Evolutionary conservation across 2,329 filamentous ascomycete species (phyloP), one percentile per base, ranked within the genome.

Genomic region (Simplicillium aogashimaense): DNA sequence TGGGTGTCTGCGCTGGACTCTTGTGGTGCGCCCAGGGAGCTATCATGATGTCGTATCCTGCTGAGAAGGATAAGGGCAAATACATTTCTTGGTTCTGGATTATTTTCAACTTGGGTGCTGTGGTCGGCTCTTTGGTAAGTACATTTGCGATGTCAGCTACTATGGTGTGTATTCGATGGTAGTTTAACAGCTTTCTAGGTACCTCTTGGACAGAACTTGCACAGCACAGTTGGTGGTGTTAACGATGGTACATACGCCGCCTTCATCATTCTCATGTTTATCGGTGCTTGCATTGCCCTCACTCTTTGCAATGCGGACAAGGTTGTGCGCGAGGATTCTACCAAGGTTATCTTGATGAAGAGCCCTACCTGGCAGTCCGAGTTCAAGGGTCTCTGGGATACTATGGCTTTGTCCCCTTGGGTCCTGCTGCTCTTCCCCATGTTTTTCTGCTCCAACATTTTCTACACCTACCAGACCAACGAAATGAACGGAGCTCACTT

Each of bases 11-110:
- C 55, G 86, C 86, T 36, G 85, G 83, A 55, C 69, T 90, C 31
- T 69, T 92, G 30, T 92, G 86, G 86, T 82, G 81, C 29, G 86
- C 83, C 1, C 85, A 90, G 63, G 85, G 86, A 44, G 80, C 83
- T 43, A 86, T 90, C 54, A 89, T 90, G 82, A 90, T 94, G 78
- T 80, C 84, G 32, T 95, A 95, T 59, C 88, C 88, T 2, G 69
- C 75, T 15, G 89, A 95, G 63, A 61, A 76, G 29, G 76, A 78
- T 47, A 95, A 95, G 70, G 89, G 89, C 35, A 80, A 81, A 44
- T 95, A 88, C 60, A 94, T 95, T 58, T 84, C 84, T 45, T 81
- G 79, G 67, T 95, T 95, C 65, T 95, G 89, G 89, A 80, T 88
- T 59, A 94, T 95, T 54, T 95, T 95, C 72, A 95, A 95, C 63